A percentile compares a stretch with the other conserved stretches of the same genome.
These are phyloP conservation scores for Clathrus columnatus DNA, from an alignment of 768 basidiomycete genomes.

Conservation along the genomic window DNA sequence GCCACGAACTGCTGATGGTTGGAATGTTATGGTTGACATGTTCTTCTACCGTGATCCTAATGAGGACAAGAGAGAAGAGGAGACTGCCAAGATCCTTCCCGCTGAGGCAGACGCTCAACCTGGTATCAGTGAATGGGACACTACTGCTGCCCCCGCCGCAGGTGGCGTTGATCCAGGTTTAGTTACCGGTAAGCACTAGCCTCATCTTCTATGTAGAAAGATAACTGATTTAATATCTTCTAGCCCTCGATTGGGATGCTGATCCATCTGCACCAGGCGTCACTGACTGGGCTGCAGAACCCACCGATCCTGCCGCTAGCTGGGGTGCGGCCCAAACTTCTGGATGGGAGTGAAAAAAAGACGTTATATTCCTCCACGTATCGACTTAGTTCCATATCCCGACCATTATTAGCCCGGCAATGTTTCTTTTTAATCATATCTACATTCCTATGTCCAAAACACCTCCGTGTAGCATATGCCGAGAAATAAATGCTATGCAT, in stretches of 20 bases:
- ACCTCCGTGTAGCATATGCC: background rate
- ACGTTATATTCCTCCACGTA: background rate
- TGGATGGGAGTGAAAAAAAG: background rate
- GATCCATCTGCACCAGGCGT: constrained; percentile 41
- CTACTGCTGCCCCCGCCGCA: constrained; percentile 53
- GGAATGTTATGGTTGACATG: constrained; percentile 99
- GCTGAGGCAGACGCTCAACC: constrained; percentile 44
- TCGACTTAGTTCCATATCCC: too few species aligned
- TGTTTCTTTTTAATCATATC: background rate
- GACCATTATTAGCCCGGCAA: too few species aligned
- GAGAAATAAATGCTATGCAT: background rate
- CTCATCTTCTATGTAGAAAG: constrained; percentile 3
- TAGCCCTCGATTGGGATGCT: constrained; percentile 76
- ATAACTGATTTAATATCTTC: background rate
- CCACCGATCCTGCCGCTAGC: constrained; percentile 36
- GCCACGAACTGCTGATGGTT: constrained; percentile 83
- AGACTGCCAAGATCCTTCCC: constrained; percentile 71
- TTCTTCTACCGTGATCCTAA: constrained; percentile 99
- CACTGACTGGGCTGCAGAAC: constrained; percentile 86
- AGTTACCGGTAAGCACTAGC: constrained; percentile 47
- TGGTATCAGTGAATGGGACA: constrained; percentile 61
- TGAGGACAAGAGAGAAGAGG: constrained; percentile 97
- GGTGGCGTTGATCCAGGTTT: constrained; percentile 74
- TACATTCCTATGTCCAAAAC: background rate
- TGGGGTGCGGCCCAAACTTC: constrained; percentile 24